Conservation (phyloP, 805 yeast species). For the Wickerhamiella vanderwaltii region DNA sequence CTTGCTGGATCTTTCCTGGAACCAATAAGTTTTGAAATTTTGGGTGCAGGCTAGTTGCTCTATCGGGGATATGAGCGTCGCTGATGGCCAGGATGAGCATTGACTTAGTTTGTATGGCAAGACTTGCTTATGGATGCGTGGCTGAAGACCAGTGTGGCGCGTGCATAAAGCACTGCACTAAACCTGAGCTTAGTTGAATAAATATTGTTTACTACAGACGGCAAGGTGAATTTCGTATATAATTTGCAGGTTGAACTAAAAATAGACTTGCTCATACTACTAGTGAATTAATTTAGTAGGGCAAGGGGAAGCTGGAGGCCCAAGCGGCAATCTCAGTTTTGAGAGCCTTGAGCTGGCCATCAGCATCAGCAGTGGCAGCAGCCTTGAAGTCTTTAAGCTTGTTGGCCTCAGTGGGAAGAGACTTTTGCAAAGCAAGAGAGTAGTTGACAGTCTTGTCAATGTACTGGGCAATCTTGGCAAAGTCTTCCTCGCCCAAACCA, state of each 20-base stretch:
- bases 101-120: no score
- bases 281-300: slow-evolving; percentile 21
- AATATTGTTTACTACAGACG: no score
- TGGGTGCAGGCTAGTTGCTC: slow-evolving; percentile 37
- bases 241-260: no score
- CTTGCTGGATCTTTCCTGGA: slow-evolving; percentile 80
- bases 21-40: slow-evolving; percentile 63
- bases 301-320: slow-evolving; percentile 50
- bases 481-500: slow-evolving; percentile 84
- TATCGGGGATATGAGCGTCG: slow-evolving; percentile 79
- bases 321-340: slow-evolving; percentile 75
- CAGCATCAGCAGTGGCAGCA: slow-evolving; percentile 50
- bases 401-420: slow-evolving; percentile 83
- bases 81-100: slow-evolving; percentile 78
- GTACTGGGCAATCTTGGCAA: slow-evolving; percentile 64
- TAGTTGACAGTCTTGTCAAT: slow-evolving; percentile 67
- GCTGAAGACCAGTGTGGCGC: no score
- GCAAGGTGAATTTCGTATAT: no score
- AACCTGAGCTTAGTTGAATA: no score
- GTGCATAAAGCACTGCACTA: no score
- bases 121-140: no score
- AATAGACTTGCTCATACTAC: no score
- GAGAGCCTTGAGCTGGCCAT: slow-evolving; percentile 51
- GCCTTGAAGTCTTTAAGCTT: slow-evolving; percentile 93
- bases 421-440: slow-evolving; percentile 63